phyloP scores from a whole-genome alignment of 163 green algal genomes.

The Scenedesmus sp. region DNA sequence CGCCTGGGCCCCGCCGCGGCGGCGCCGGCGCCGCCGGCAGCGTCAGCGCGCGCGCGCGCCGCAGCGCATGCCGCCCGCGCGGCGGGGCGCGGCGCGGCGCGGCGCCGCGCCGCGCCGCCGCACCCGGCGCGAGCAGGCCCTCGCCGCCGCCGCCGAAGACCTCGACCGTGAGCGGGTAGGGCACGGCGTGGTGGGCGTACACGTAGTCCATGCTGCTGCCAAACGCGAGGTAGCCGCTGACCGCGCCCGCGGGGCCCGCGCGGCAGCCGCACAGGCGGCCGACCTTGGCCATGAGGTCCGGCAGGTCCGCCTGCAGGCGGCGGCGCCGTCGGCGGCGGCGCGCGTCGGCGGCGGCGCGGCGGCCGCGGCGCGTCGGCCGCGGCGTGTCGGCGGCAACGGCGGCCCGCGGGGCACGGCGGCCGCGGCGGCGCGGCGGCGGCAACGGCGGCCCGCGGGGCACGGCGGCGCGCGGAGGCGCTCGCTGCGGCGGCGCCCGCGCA shows the following conservation, averaged over 20 bases:
- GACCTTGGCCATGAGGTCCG: conserved; percentile 40
- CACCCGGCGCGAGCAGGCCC: conserved; percentile 40
- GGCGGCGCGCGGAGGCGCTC: too few relatives aligned
- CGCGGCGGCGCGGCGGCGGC: too few relatives aligned
- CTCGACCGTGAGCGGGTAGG: conserved; percentile 63
- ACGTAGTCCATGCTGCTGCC: conserved; percentile 63
- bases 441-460: too few relatives aligned
- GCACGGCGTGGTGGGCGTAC: conserved; percentile 51
- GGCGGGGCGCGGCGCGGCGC: neutral
- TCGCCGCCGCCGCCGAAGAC: conserved; percentile 49
- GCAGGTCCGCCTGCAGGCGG: conserved; percentile 48
- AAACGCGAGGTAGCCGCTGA: conserved; percentile 63
- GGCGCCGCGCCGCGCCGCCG: neutral
- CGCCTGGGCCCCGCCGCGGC: too few relatives aligned
- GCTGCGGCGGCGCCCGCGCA: too few relatives aligned
- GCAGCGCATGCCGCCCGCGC: neutral
- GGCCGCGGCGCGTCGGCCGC: too few relatives aligned
- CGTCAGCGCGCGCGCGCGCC: too few relatives aligned
- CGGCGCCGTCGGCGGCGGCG: too few relatives aligned
- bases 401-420: too few relatives aligned
- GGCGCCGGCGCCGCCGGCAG: too few relatives aligned
- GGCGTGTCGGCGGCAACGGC: too few relatives aligned
- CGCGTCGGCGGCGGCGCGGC: too few relatives aligned
- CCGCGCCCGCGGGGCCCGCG: conserved; percentile 53
- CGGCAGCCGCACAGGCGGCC: conserved; percentile 53